phyloP scores from a whole-genome alignment of 805 yeast species.

The Candida michaelii region DNA sequence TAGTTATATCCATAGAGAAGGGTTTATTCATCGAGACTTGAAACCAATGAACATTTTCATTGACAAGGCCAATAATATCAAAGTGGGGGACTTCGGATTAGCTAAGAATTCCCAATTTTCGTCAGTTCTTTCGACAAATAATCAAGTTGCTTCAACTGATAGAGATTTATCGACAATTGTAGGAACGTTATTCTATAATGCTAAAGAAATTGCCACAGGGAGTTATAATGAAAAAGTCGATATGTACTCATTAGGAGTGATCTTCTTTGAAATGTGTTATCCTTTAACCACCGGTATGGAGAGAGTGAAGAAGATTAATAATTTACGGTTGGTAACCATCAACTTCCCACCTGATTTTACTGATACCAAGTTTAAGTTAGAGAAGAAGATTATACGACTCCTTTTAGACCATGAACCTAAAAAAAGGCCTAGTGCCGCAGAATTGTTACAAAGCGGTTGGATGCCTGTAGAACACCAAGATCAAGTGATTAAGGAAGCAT shows the following conservation, averaged over 20 bases:
- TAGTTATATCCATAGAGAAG: conserved; percentile 87
- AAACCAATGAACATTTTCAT: conserved; percentile 96
- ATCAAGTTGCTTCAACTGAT: conserved; percentile 36
- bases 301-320: conserved; percentile 69
- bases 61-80: conserved; percentile 83
- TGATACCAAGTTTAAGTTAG: conserved; percentile 49
- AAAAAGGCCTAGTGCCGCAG: conserved; percentile 76
- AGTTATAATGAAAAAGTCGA: conserved; percentile 93
- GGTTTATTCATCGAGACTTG: conserved; percentile 91
- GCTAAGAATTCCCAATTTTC: conserved; percentile 80
- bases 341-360: conserved; percentile 73
- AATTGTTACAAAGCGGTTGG: conserved; percentile 74
- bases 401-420: conserved; percentile 78
- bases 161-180: conserved; percentile 89
- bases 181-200: conserved; percentile 93
- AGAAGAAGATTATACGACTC: conserved; percentile 63
- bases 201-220: conserved; percentile 79
- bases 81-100: conserved; percentile 95
- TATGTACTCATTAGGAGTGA: conserved; percentile 91
- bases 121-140: conserved; percentile 35
- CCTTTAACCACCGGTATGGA: conserved; percentile 92
- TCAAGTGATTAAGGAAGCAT: conserved; percentile 82
- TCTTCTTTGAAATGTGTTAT: conserved; percentile 93
- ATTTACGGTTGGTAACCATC: conserved; percentile 57
- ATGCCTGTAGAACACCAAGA: conserved; percentile 90